Conservation (phyloP, 2,329 filamentous ascomycete genomes). For the Pseudogymnoascus sp. region DNA sequence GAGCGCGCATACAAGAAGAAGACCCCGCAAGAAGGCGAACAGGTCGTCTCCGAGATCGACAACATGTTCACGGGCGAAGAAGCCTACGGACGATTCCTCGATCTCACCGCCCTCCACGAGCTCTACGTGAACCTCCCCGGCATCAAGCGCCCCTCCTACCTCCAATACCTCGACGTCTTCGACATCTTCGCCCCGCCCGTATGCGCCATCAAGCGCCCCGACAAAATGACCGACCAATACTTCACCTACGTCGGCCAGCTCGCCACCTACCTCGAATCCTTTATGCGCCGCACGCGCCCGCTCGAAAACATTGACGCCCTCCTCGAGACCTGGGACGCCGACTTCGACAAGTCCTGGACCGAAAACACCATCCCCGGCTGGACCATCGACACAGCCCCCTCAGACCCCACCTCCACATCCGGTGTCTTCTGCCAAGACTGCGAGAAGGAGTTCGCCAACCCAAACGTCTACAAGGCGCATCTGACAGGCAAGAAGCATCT, state of each 20-base stretch:
- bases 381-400: conserved; percentile 43
- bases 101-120: conserved; percentile 77
- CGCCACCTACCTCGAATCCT: conserved; percentile 75
- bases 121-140: conserved; percentile 82
- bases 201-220: conserved; percentile 63
- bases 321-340: conserved; percentile 65
- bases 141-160: conserved; percentile 75
- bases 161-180: conserved; percentile 88
- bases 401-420: conserved; percentile 36
- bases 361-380: conserved; percentile 73
- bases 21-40: conserved; percentile 54
- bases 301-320: conserved; percentile 78
- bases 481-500: conserved; percentile 87
- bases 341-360: conserved; percentile 79
- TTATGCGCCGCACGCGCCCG: conserved; percentile 76
- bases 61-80: conserved; percentile 95
- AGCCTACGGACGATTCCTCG: conserved; percentile 84
- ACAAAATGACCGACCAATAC: conserved; percentile 89
- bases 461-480: conserved; percentile 88
- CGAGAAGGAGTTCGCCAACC: conserved; percentile 89
- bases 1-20: conserved; percentile 81
- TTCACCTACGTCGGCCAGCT: conserved; percentile 80
- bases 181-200: conserved; percentile 73
- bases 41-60: conserved; percentile 63
- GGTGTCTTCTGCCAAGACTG: conserved; percentile 87